Percentiles rank a stretch among this genome's conserved stretches.
Conservation (phyloP, 2,329 filamentous ascomycete genomes). For the Emergomyces orientalis region DNA sequence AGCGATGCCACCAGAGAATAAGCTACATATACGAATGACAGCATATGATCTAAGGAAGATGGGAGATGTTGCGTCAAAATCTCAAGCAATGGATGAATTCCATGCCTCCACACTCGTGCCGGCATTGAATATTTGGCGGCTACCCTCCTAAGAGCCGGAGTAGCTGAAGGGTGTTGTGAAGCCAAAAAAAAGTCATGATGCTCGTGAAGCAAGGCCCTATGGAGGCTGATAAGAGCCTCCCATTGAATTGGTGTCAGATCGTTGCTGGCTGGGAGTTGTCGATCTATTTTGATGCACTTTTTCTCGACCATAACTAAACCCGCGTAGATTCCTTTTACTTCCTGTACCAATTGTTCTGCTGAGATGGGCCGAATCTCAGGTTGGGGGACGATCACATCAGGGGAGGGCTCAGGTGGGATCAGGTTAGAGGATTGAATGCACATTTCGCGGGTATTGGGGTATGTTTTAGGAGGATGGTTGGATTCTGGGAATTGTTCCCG, state of each 20-base stretch:
- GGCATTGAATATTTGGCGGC: conserved; percentile 85
- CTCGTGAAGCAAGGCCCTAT: conserved; percentile 70
- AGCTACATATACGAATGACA: conserved; percentile 77
- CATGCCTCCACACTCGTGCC: conserved; percentile 86
- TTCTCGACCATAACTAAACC: conserved; percentile 78
- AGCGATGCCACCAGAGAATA: conserved; percentile 85
- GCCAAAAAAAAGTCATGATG: conserved; percentile 83
- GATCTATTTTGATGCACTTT: conserved; percentile 77
- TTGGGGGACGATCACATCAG: background rate
- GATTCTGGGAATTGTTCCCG: background rate
- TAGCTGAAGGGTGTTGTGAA: conserved; percentile 73
- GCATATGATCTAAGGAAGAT: conserved; percentile 73
- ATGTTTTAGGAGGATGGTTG: background rate
- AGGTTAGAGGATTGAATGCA: background rate
- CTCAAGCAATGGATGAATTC: conserved; percentile 78
- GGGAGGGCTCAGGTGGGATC: background rate
- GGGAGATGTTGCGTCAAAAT: conserved; percentile 66
- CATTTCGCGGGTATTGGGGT: background rate
- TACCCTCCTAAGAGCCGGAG: conserved; percentile 54
- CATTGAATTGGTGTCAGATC: conserved; percentile 59
- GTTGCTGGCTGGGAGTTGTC: conserved; percentile 46
- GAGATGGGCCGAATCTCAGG: conserved; percentile 49
- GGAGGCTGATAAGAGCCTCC: conserved; percentile 73
- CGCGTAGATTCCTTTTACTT: conserved; percentile 58
- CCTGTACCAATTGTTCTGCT: conserved; percentile 67